Percentiles rank a stretch among this genome's conserved stretches.
These are phyloP conservation scores for Haplosporangium sp. DNA, from an alignment of 371 early-diverging fungal genomes.

Conservation along the genomic window DNA sequence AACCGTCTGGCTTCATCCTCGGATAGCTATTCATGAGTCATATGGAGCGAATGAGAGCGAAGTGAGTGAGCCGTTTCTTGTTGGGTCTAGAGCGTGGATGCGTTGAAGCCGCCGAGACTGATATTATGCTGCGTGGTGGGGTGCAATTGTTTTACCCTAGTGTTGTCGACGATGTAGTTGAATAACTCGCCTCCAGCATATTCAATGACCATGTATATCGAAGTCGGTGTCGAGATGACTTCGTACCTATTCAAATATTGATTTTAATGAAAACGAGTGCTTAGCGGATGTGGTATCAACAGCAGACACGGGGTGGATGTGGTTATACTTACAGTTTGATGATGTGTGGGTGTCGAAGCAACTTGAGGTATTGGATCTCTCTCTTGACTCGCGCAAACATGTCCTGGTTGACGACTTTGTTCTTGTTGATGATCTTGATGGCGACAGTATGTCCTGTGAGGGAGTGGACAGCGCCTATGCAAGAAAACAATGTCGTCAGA, in stretches of 20 bases:
- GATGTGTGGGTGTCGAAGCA: slow-evolving; percentile 97
- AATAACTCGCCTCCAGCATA: slow-evolving; percentile 97
- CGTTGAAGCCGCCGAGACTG: too few species aligned
- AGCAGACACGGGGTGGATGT: too few species aligned
- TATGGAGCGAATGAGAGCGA: slow-evolving; percentile 1
- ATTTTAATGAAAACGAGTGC: not conserved
- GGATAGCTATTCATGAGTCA: slow-evolving; percentile 71
- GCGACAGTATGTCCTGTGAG: slow-evolving; percentile 95
- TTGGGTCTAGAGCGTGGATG: too few species aligned
- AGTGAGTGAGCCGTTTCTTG: slow-evolving; percentile 1
- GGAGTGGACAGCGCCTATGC: slow-evolving; percentile 92
- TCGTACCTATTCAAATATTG: slow-evolving; percentile 74
- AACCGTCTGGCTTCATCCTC: slow-evolving; percentile 93
- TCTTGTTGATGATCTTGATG: slow-evolving; percentile 94
- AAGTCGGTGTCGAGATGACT: slow-evolving; percentile 96
- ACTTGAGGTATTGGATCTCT: slow-evolving; percentile 96
- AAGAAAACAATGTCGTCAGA: too few species aligned
- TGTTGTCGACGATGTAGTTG: slow-evolving; percentile 96
- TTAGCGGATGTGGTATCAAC: too few species aligned
- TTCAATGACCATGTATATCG: slow-evolving; percentile 98
- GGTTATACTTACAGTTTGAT: slow-evolving; percentile 91
- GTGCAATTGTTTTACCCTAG: slow-evolving; percentile 75
- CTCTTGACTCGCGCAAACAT: slow-evolving; percentile 95
- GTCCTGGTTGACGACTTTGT: slow-evolving; percentile 91
- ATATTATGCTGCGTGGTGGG: too few species aligned